phyloP scores from a whole-genome alignment of 1,139 yeast species.

The Pneumocystis jirovecii region DNA sequence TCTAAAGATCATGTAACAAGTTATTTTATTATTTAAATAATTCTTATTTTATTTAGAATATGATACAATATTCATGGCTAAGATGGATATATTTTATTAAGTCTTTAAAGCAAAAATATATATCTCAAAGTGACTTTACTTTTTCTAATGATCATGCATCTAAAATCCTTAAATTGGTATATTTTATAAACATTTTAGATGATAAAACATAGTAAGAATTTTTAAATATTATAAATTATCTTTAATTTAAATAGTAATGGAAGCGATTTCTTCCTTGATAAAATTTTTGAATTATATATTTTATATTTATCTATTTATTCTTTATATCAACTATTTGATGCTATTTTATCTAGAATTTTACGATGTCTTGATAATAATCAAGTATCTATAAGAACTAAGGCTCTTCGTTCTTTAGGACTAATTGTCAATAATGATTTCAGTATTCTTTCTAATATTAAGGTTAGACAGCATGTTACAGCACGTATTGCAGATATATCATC shows the following conservation, averaged over 20 bases:
- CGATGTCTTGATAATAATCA: constrained; percentile 37
- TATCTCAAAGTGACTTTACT: background rate
- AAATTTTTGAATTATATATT: background rate
- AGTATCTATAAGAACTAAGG: constrained; percentile 48
- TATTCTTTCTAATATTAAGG: constrained; percentile 34
- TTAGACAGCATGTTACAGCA: constrained; percentile 39
- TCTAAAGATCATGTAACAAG: background rate
- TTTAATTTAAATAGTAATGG: constrained; percentile 11
- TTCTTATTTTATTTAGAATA: background rate
- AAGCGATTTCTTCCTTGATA: constrained; percentile 18
- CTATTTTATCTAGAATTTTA: constrained; percentile 37
- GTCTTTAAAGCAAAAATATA: background rate
- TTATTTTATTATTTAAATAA: background rate
- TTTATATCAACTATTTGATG: constrained; percentile 36
- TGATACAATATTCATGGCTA: background rate
- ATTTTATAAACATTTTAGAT: background rate
- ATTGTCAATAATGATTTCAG: constrained; percentile 39
- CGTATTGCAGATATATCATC: constrained; percentile 49
- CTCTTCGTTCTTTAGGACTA: constrained; percentile 42
- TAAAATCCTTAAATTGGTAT: background rate
- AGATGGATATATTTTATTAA: background rate
- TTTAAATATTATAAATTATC: background rate
- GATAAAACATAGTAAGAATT: background rate
- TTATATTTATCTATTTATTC: constrained; percentile 17
- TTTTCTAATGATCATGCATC: background rate